phyloP scores from a whole-genome alignment of 805 yeast species.

The Cyberlindnera amylophila region DNA sequence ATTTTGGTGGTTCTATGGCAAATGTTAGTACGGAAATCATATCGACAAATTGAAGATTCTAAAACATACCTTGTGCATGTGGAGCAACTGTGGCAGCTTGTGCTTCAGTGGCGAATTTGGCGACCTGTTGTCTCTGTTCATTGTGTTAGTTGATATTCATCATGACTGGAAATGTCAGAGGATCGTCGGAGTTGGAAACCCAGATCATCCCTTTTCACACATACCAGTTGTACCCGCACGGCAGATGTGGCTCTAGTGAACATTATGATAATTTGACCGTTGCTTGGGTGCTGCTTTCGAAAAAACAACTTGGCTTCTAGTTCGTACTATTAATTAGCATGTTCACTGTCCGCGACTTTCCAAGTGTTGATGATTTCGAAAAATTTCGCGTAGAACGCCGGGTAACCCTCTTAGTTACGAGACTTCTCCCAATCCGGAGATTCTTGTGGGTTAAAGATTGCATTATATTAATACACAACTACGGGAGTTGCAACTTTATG shows the following conservation, averaged over 20 bases:
- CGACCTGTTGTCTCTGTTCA: constrained; percentile 19
- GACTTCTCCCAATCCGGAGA: background rate
- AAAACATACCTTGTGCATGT: constrained; percentile 21
- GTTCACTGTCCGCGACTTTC: background rate
- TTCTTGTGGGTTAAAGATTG: too few species aligned
- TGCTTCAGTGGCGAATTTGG: constrained; percentile 24
- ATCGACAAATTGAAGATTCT: too few species aligned
- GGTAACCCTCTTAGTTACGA: background rate
- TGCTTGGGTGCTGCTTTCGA: too few species aligned
- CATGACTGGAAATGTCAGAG: background rate
- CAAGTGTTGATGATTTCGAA: background rate
- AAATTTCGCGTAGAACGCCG: background rate
- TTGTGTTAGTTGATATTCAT: constrained; percentile 8
- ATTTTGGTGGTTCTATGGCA: constrained; percentile 50
- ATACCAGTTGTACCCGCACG: constrained; percentile 10
- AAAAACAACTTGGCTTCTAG: background rate
- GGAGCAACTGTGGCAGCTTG: constrained; percentile 1
- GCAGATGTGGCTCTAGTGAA: constrained; percentile 8
- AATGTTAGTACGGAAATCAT: constrained; percentile 17
- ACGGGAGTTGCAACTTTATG: too few species aligned
- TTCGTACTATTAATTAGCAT: background rate
- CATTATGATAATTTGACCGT: constrained; percentile 1
- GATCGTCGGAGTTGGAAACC: background rate
- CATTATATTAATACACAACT: too few species aligned
- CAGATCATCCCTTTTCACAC: background rate